These are phyloP conservation scores for Neostapfia colusana DNA, from an alignment of 176 grass and related monocot species.

Conservation along the genomic window DNA sequence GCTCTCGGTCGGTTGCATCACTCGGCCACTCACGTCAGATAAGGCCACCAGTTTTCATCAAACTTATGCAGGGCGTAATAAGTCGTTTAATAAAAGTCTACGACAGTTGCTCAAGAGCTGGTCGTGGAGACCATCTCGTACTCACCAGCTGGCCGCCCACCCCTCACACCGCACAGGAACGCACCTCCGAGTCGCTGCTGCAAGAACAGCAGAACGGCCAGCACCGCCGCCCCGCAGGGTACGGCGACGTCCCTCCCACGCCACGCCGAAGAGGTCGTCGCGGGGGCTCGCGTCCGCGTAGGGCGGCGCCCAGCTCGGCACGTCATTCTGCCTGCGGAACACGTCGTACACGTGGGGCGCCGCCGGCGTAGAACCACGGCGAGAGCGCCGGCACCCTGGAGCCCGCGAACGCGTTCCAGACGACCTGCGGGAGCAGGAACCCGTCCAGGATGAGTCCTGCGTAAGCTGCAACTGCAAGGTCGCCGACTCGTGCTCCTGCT, in stretches of 20 bases:
- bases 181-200: conserved; percentile 61
- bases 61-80: neutral
- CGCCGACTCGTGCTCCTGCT: neutral
- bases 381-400: neutral
- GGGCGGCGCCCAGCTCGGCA: neutral
- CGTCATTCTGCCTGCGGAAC: neutral
- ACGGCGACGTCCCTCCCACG: conserved; percentile 24
- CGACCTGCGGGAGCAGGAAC: conserved; percentile 37
- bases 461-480: conserved; percentile 20
- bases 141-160: neutral
- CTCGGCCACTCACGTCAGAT: no score
- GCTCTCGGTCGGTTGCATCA: no score
- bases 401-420: neutral
- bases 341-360: conserved; percentile 24
- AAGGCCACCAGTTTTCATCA: no score
- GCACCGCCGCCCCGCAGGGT: conserved; percentile 44
- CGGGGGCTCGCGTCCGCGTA: conserved; percentile 4
- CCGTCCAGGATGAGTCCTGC: conserved; percentile 20
- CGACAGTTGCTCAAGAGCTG: neutral
- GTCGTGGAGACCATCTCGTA: conserved; percentile 54
- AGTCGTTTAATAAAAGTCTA: neutral
- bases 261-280: conserved; percentile 7
- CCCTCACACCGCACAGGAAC: conserved; percentile 34
- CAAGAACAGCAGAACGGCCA: conserved; percentile 49
- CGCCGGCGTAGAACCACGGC: conserved; percentile 29